Evolutionary conservation across 2,329 filamentous ascomycete species (phyloP).

Genomic region (Penicillium sp.): DNA sequence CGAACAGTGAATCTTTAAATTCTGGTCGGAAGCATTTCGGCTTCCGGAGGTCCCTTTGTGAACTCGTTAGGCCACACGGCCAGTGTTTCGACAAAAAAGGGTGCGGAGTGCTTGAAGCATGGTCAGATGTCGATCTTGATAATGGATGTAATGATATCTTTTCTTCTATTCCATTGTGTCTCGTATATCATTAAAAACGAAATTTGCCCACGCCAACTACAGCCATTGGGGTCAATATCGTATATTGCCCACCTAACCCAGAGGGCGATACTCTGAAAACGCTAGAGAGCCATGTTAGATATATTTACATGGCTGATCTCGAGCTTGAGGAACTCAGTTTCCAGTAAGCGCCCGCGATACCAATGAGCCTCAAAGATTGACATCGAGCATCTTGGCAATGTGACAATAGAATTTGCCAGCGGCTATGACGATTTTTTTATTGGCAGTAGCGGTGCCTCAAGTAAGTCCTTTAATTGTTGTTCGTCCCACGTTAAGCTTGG

Average conservation of each 20-base stretch:
- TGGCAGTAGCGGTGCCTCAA: no score
- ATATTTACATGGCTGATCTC: no score
- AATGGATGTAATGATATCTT: slow-evolving; percentile 32
- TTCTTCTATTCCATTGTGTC: not conserved
- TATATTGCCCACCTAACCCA: not conserved
- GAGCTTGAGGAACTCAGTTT: no score
- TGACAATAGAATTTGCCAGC: no score
- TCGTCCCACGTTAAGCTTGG: no score
- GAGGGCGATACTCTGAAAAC: no score
- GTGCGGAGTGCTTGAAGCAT: slow-evolving; percentile 14
- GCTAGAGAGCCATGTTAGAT: not conserved
- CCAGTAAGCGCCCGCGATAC: no score
- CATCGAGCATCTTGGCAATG: no score
- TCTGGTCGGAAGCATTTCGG: not conserved
- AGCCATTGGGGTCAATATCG: not conserved
- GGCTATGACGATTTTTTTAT: no score
- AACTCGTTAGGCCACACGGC: not conserved
- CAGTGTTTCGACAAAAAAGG: slow-evolving; percentile 11
- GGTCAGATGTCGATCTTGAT: slow-evolving; percentile 25
- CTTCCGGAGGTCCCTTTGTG: not conserved
- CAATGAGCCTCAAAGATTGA: no score
- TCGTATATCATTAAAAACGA: not conserved
- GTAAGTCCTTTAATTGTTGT: no score
- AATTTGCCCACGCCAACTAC: no score
- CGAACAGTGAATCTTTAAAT: not conserved